Conservation (phyloP, 176 grass and related monocot genomes). For the Themeda triandra region DNA sequence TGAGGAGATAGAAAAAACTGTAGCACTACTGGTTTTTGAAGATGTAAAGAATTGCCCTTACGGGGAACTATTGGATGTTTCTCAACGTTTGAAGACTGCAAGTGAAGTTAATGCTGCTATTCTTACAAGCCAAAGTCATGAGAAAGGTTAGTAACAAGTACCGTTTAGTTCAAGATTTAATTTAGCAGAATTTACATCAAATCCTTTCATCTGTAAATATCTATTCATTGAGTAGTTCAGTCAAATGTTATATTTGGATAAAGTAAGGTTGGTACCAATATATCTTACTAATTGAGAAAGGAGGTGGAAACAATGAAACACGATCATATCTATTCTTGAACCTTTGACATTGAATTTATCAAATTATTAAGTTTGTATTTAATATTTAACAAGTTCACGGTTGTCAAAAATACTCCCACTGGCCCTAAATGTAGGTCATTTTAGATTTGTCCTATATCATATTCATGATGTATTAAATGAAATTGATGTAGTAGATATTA, state of each 20-base stretch:
- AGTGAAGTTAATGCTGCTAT: conserved; percentile 96
- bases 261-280: neutral
- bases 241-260: neutral
- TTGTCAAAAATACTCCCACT: neutral
- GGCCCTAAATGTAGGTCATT: neutral
- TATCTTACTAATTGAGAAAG: neutral
- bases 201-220: neutral
- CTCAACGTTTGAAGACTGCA: conserved; percentile 91
- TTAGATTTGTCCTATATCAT: neutral
- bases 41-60: conserved; percentile 95
- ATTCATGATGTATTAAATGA: neutral
- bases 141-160: conserved; percentile 74
- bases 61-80: conserved; percentile 81
- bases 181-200: neutral
- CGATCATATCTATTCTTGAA: neutral
- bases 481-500: neutral
- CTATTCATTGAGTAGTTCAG: neutral
- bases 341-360: neutral
- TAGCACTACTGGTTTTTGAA: conserved; percentile 88
- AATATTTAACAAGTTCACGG: neutral
- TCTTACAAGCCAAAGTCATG: conserved; percentile 96
- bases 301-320: neutral
- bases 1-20: conserved; percentile 94
- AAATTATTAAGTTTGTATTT: neutral
- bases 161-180: neutral